These are phyloP conservation scores for Yarrowia sp. DNA, from an alignment of 805 yeast species.

Conservation along the genomic window DNA sequence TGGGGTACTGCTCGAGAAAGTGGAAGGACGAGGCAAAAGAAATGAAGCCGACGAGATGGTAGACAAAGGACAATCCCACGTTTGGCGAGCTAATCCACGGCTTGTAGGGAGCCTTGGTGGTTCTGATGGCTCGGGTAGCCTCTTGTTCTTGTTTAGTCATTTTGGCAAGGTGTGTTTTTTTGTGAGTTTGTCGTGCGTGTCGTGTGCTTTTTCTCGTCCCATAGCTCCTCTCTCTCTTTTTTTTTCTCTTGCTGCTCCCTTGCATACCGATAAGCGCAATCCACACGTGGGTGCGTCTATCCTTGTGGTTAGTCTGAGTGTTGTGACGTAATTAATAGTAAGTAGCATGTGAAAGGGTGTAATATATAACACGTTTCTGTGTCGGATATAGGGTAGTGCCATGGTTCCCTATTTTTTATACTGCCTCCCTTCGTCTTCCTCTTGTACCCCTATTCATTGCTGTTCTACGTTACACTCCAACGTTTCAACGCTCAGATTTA, in stretches of 20 bases:
- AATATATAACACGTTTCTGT: too few relatives aligned
- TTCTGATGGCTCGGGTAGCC: slow-evolving; percentile 15
- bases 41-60: slow-evolving; percentile 2
- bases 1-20: slow-evolving; percentile 21
- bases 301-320: too few relatives aligned
- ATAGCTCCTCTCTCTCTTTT: background rate
- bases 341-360: too few relatives aligned
- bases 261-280: slow-evolving; percentile 25
- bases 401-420: too few relatives aligned
- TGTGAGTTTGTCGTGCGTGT: background rate
- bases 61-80: slow-evolving; percentile 2
- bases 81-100: slow-evolving; percentile 25
- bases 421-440: too few relatives aligned
- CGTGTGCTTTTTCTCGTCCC: background rate
- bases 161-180: background rate
- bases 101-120: slow-evolving; percentile 24
- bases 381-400: too few relatives aligned
- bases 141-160: slow-evolving; percentile 17
- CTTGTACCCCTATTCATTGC: too few relatives aligned
- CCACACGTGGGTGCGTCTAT: slow-evolving; percentile 22
- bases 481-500: too few relatives aligned
- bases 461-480: too few relatives aligned
- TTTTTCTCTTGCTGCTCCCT: background rate
- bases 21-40: slow-evolving; percentile 21
- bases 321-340: too few relatives aligned